These are phyloP conservation scores for Crithidia acanthocephali DNA, from an alignment of 208 protist genomes.

Conservation along the genomic window DNA sequence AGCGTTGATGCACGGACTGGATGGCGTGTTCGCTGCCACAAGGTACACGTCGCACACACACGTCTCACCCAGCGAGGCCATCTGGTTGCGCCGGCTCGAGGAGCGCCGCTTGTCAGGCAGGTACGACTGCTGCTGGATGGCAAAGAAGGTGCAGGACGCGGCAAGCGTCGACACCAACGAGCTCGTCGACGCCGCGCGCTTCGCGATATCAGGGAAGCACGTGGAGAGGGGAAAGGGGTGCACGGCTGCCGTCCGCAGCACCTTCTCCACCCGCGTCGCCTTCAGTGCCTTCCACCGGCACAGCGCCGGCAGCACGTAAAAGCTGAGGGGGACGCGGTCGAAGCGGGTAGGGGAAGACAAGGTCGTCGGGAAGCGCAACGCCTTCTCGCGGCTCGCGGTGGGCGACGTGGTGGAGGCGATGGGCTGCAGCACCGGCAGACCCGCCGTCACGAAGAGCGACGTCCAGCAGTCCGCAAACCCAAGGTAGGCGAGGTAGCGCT, in stretches of 20 bases:
- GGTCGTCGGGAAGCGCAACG: constrained; percentile 1
- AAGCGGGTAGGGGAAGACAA: background rate
- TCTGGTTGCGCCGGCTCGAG: constrained; percentile 8
- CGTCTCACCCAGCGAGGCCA: constrained; percentile 19
- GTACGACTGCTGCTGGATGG: constrained; percentile 23
- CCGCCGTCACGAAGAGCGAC: constrained; percentile 28
- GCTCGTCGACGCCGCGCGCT: background rate
- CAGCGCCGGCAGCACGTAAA: constrained; percentile 28
- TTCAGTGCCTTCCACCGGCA: constrained; percentile 25
- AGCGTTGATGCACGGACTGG: too few species aligned
- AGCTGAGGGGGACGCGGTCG: constrained; percentile 29
- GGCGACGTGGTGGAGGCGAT: background rate
- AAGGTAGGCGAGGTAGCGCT: constrained; percentile 35
- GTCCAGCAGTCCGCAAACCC: constrained; percentile 33
- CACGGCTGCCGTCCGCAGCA: constrained; percentile 17
- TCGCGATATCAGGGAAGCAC: background rate
- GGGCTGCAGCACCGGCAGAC: constrained; percentile 11
- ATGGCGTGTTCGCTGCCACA: constrained; percentile 10
- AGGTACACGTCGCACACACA: constrained; percentile 33
- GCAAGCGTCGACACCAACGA: background rate
- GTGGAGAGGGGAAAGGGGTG: constrained; percentile 25
- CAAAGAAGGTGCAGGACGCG: constrained; percentile 25
- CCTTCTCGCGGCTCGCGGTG: background rate
- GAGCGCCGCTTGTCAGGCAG: constrained; percentile 17
- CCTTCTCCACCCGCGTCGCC: constrained; percentile 6